Base-by-base conservation (phyloP, 179 eudicot species). In the Monotropa hypopitys region DNA sequence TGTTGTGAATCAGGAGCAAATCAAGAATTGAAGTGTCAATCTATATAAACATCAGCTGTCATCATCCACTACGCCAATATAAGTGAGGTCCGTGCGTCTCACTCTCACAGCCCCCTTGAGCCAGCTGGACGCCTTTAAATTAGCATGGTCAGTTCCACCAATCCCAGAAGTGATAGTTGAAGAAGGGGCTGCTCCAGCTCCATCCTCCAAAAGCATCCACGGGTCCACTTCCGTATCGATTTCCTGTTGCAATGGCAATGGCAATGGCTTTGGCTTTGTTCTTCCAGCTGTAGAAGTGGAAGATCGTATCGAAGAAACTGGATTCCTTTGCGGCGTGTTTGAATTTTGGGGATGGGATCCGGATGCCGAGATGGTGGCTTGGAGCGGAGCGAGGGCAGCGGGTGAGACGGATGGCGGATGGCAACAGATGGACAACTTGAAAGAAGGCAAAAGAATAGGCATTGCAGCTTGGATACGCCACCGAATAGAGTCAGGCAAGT, bases 151-250 rank as follows among this genome's bases (percentile, higher is more conserved):
- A 35, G 89, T 80, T 5, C 89, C 86, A 33, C 91, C 86, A 82
- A 88, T 80, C 11, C 80, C 87, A 12, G 88, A 84, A 28, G 88
- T 69, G 69, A 70, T 87, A 67, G 86, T 84, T n/a, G 90, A 83
- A 66, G 93, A 88, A 4, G 84, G 88, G 42, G 91, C 88, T 1
- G 98, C 83, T 50, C 96, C 97, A 0, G 99, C 91, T 76, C 97
- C 99, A 15, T 95, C 99, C 76, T 95, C 99, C 80, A 95, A 82
- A 75, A 95, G 89, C 66, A 88, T 85, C 99, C 99, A 95, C 2
- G 96, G 99, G 77, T 95, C 99, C 20, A 90, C 81, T 73, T 92
- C 97, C 71, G 81, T 57, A 26, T 90, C 95, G 53, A 73, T 54
- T 43, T 92, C 97, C 20, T 84, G 85, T 54, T 81, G 94, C 75